Conservation (phyloP, 345 rosid genomes). For the Eucalyptus regnans region DNA sequence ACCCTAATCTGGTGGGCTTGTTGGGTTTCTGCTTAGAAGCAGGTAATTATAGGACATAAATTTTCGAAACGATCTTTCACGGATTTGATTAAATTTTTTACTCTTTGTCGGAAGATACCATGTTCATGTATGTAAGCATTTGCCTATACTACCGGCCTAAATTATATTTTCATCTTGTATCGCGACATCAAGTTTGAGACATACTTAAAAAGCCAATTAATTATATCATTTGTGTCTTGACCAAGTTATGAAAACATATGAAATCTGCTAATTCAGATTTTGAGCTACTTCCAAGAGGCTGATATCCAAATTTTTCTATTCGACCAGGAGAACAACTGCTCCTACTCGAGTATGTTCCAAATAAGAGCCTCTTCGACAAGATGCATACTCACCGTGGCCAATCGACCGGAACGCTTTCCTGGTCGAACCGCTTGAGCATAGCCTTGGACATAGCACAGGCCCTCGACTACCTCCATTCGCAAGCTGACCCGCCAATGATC, state of each 20-base stretch:
- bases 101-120: neutral
- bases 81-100: neutral
- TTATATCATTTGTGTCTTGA: neutral
- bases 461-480: constrained; percentile 27
- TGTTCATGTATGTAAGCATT: neutral
- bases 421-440: constrained; percentile 27
- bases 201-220: neutral
- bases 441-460: constrained; percentile 35
- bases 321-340: constrained; percentile 32
- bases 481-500: constrained; percentile 29
- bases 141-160: neutral
- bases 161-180: neutral
- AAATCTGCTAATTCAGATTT: neutral
- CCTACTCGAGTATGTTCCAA: constrained; percentile 21
- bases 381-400: constrained; percentile 27
- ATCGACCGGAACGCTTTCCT: constrained; percentile 9
- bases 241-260: neutral
- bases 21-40: constrained; percentile 37
- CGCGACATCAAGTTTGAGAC: neutral
- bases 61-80: neutral
- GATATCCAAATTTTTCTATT: neutral
- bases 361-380: constrained; percentile 30
- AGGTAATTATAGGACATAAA: constrained; percentile 4
- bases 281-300: neutral
- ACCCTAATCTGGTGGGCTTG: constrained; percentile 36